Conservation (phyloP, 768 basidiomycete species). For the Cyathus striatus region DNA sequence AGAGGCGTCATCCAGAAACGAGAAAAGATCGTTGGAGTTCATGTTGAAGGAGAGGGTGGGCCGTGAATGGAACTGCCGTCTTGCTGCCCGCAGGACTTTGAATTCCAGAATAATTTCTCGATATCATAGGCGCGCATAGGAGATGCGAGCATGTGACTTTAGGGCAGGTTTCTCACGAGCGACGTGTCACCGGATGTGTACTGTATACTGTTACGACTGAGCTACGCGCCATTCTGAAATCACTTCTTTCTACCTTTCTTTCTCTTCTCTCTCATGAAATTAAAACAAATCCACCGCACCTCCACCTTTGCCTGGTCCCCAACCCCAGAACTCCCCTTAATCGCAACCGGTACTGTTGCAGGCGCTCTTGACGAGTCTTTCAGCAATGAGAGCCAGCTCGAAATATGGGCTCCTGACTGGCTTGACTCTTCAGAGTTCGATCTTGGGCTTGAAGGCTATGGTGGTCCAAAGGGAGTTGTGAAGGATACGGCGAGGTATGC, state of each 20-base stretch:
- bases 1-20: constrained; percentile 52
- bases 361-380: constrained; percentile 97
- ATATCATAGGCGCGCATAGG: too few relatives aligned
- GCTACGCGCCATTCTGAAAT: too few relatives aligned
- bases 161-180: too few relatives aligned
- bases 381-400: constrained; percentile 88
- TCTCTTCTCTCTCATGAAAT: too few relatives aligned
- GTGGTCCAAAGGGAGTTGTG: constrained; percentile 61
- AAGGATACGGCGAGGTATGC: constrained; percentile 67
- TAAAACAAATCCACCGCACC: constrained; percentile 74
- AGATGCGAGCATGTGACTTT: too few relatives aligned
- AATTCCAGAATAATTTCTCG: too few relatives aligned
- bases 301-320: constrained; percentile 83
- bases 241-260: too few relatives aligned
- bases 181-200: too few relatives aligned
- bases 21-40: constrained; percentile 57
- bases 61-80: too few relatives aligned
- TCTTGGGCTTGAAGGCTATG: constrained; percentile 56
- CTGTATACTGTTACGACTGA: too few relatives aligned
- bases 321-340: constrained; percentile 63
- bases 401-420: constrained; percentile 93
- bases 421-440: constrained; percentile 67
- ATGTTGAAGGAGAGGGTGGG: too few relatives aligned
- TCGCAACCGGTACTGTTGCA: constrained; percentile 93
- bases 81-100: too few relatives aligned